Evolutionary conservation across 208 protist genomes (phyloP), one percentile per base, ranked within the genome.

Genomic region (Wallacemonas sp.): DNA sequence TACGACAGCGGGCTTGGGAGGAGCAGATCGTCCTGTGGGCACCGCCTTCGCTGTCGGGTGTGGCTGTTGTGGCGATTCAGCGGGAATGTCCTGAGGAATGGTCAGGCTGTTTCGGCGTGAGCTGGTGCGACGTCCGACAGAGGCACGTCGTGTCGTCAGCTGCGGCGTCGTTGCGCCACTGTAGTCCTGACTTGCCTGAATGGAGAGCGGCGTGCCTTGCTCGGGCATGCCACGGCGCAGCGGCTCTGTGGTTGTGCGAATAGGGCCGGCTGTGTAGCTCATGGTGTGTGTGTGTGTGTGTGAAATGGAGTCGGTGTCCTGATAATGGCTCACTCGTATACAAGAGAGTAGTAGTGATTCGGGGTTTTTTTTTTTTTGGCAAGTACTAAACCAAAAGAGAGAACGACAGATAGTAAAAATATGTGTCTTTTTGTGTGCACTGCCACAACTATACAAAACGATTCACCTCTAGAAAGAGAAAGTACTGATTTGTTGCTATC

Each of bases 261-360:
- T 15, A 8, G 51, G 51, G 3, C 5, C 28, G 15, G 26, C 8
- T 38, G 28, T 14, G n/a, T 38, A 12, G 28, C 28, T 58, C 51
- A 58, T 58, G 33, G 30, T 33, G 51, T 58, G 51, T 58, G 30
- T 58, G 30, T 58, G 30, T 58, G 51, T 58, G 51, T 58, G 51
- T 33, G 15, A 27, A 19, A 26, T 3, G 33, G 30, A 22, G 9
- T 6, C 36, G 14, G 36, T 41, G 36, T 41, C 6, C 36, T 17
- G 36, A 14, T 17, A 41, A 41, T 14, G n/a, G n/a, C n/a, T n/a
- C n/a, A n/a, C n/a, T n/a, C n/a, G n/a, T n/a, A n/a, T n/a, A n/a
- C n/a, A n/a, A n/a, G n/a, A n/a, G n/a, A n/a, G n/a, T n/a, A n/a
- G n/a, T n/a, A n/a, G n/a, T n/a, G n/a, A n/a, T n/a, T n/a, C n/a